phyloP scores from a whole-genome alignment of 2,329 filamentous ascomycete genomes.

The Cephalotrichum gorgonifer region DNA sequence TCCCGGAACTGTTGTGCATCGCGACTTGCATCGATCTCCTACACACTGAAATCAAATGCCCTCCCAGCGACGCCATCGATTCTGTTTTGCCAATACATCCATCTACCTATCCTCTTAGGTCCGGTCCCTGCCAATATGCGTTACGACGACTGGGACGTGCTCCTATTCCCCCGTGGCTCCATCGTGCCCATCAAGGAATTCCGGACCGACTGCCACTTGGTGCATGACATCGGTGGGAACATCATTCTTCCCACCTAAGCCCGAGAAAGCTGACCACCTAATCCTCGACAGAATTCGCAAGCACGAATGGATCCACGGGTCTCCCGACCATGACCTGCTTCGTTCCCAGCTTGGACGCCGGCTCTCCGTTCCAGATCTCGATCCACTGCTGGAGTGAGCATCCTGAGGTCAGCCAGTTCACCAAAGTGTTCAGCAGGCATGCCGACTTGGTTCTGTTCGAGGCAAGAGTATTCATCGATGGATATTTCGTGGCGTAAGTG shows the following conservation, averaged over 20 bases:
- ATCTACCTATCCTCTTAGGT: constrained; percentile 1
- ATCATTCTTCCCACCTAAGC: neutral
- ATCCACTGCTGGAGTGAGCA: constrained; percentile 64
- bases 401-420: constrained; percentile 41
- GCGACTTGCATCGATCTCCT: neutral
- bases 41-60: neutral
- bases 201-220: constrained; percentile 64
- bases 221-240: constrained; percentile 35
- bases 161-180: constrained; percentile 61
- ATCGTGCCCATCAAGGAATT: constrained; percentile 73
- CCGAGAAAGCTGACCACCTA: neutral
- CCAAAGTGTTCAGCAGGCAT: constrained; percentile 44
- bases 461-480: constrained; percentile 59
- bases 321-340: constrained; percentile 64
- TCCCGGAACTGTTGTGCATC: too few species aligned
- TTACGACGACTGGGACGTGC: constrained; percentile 77
- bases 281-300: constrained; percentile 37
- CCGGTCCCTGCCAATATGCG: constrained; percentile 47
- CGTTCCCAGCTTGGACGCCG: constrained; percentile 50
- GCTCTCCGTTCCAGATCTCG: constrained; percentile 58
- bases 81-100: neutral
- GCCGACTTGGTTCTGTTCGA: constrained; percentile 51
- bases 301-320: constrained; percentile 33
- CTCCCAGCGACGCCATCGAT: neutral
- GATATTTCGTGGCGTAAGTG: constrained; percentile 48